phyloP scores from a whole-genome alignment of 2,329 filamentous ascomycete genomes.

The Nakataea oryzae region DNA sequence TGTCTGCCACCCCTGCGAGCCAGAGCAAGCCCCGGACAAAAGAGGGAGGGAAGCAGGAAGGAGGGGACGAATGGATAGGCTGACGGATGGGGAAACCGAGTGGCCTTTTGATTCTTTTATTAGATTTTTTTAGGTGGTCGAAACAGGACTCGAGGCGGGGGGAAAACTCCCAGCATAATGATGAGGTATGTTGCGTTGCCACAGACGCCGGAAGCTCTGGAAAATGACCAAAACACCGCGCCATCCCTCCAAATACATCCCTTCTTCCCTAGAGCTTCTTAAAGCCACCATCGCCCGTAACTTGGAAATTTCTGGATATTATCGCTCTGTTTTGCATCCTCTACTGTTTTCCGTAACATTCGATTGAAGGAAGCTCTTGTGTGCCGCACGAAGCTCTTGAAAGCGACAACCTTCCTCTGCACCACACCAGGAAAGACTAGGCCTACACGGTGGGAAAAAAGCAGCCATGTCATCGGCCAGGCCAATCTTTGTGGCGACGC shows the following conservation, averaged over 20 bases:
- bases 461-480: neutral
- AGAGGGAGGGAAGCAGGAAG: neutral
- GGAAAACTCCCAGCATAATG: neutral
- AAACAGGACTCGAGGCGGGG: neutral
- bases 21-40: neutral
- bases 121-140: neutral
- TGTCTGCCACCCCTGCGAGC: neutral
- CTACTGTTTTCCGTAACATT: neutral
- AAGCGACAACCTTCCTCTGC: neutral
- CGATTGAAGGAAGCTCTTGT: neutral
- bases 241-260: neutral
- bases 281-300: neutral
- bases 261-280: neutral
- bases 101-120: too few species aligned
- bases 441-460: too few species aligned
- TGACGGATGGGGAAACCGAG: neutral
- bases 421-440: neutral
- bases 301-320: neutral
- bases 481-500: conserved; percentile 85
- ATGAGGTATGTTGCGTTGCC: neutral
- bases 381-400: neutral
- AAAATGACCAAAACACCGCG: too few species aligned
- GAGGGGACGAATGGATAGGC: neutral
- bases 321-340: neutral
- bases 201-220: neutral